Base-by-base conservation (phyloP, 208 protist genomes). In the Leptomonas pyrrhocoris region DNA sequence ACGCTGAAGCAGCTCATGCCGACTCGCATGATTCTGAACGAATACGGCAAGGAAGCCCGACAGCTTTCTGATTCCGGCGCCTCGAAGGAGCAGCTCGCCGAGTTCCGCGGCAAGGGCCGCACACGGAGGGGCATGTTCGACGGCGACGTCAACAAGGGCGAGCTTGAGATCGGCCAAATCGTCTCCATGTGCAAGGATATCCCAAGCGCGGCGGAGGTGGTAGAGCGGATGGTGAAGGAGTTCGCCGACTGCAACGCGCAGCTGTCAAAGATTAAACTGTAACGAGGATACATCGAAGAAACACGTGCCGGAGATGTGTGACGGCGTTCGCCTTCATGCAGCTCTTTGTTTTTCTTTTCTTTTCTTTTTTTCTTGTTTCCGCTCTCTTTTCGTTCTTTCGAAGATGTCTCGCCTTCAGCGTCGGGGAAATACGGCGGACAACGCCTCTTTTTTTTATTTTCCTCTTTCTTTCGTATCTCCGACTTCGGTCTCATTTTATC, bases 161-260 rank as follows among this genome's bases (percentile, higher is more conserved):
- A 91, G 77, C 74, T 91, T 19, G 79, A 86, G 54, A 85, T 91
- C 68, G 85, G 85, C 23, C 85, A 91, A 72, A 84, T 91, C 48
- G 79, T 78, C 23, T 80, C 69, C 0, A 30, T 57, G 12, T 82
- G 74, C 66, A 74, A 71, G 28, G 85, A 87, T 50, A 74, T 91
- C 42, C 73, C 71, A 0, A 71, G 70, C 9, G 80, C 64, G 11
- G 74, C 55, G 31, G 72, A 83, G 50, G 73, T 91, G 38, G 68
- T 91, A 60, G 54, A 72, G 51, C 79, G 82, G 15, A 56, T 91
- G 36, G 82, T 91, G 55, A 66, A 48, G 58, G 85, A 91, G 68
- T 88, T 78, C 59, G 75, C 68, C 69, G 75, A 69, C n/a, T 55
- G 67, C 25, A 62, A 50, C 21, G 78, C 46, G 19, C 55, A 60